Evolutionary conservation across 495 filamentous ascomycete species (phyloP).

Genomic region (Penicillium canariense): DNA sequence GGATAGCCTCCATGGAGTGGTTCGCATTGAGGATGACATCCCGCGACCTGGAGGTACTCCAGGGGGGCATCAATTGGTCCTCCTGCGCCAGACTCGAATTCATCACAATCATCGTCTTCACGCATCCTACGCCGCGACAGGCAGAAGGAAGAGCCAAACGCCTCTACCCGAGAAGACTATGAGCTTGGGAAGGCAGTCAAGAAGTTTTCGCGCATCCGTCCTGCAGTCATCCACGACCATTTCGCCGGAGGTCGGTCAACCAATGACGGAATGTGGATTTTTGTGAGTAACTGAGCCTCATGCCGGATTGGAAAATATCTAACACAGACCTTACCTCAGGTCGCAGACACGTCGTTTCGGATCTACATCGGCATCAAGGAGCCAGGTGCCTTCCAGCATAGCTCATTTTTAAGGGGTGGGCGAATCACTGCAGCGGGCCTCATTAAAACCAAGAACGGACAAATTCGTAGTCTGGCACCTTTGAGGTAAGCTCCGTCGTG

Average conservation of each 20-base stretch:
- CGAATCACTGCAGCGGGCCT: slow-evolving; percentile 80
- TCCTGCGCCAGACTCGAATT: neutral
- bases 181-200: slow-evolving; percentile 52
- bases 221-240: slow-evolving; percentile 66
- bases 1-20: slow-evolving; percentile 77
- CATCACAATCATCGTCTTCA: slow-evolving; percentile 11
- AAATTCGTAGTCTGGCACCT: slow-evolving; percentile 55
- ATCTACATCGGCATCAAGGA: slow-evolving; percentile 91
- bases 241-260: slow-evolving; percentile 67
- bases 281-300: slow-evolving; percentile 47
- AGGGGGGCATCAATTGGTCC: neutral
- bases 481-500: slow-evolving; percentile 23
- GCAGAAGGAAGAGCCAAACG: slow-evolving; percentile 40
- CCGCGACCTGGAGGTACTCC: slow-evolving; percentile 41
- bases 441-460: slow-evolving; percentile 80
- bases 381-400: slow-evolving; percentile 85
- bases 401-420: slow-evolving; percentile 78
- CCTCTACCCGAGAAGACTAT: slow-evolving; percentile 12
- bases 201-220: slow-evolving; percentile 65
- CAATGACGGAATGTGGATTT: slow-evolving; percentile 87
- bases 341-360: slow-evolving; percentile 76
- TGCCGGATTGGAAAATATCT: too few species aligned
- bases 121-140: slow-evolving; percentile 42
- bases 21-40: slow-evolving; percentile 59
- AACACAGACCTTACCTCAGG: slow-evolving; percentile 13